Base-by-base conservation (phyloP, 495 filamentous ascomycete species). In the Tetracladium setigerum region DNA sequence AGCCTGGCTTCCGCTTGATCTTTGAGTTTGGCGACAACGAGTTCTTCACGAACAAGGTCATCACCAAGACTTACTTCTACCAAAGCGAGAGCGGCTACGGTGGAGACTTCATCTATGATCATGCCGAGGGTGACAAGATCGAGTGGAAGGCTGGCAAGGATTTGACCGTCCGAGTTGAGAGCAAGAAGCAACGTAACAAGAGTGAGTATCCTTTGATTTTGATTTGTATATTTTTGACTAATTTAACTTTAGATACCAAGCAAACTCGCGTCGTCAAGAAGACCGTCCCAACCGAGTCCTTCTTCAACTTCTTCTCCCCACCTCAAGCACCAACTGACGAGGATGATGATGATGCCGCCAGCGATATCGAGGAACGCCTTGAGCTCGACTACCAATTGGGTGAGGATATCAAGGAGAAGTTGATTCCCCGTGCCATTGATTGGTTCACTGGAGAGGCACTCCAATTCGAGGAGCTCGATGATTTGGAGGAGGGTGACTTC, bases 281-380 rank as follows among this genome's bases (percentile, higher is more conserved):
- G 73, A 95, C 89, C 13, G 91, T 97, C 34, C 94, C 94, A 2
- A 95, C 89, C 32, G 92, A 95, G 64, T 96, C 91, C 8, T 99
- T 99, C 77, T 99, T 99, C 81, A 97, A 96, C 77, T 99, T 99
- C 81, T 98, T 99, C 75, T 85, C 86, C 30, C 94, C 92, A 5
- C 94, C 94, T 2, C 87, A 87, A 68, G 83, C 88, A 41, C 94
- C 90, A 4, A 73, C 70, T 33, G 81, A 83, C 24, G 81, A 82
- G 18, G 81, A 86, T 18, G 82, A 82, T 38, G 84, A 89, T 44
- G 89, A 95, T 51, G 79, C 84, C 45, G 77, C 83, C 31, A 83
- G 80, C 33, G 94, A 97, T 60, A 94, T 99, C 50, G 94, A 97
- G 72, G 90, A 95, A 72, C 90, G 94, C 50, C 77, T 99, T 19